A percentile compares a stretch with the other conserved stretches of the same genome.
Conservation (phyloP, 1,139 yeast species). For the Candida pseudoviswanathii region DNA sequence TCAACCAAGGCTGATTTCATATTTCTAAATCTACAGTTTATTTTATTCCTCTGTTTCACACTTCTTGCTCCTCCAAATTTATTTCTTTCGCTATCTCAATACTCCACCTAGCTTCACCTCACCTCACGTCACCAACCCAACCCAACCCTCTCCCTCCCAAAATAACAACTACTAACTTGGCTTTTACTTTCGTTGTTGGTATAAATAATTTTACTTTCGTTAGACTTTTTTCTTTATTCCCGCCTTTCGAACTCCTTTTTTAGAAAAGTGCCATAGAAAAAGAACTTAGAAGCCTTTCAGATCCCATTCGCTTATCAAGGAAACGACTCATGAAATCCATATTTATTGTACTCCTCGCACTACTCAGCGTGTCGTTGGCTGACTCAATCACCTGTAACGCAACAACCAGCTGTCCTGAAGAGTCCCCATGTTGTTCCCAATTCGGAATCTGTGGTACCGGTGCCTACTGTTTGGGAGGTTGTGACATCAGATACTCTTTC, state of each 20-base stretch:
- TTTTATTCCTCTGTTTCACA: background rate
- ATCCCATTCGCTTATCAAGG: no score
- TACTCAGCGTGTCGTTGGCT: slow-evolving; percentile 15
- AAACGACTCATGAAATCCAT: slow-evolving; percentile 8
- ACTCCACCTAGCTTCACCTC: background rate
- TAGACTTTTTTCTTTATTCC: no score
- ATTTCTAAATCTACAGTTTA: background rate
- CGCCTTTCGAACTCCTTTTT: no score
- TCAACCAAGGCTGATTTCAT: background rate
- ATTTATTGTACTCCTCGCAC: slow-evolving; percentile 11
- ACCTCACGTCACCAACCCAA: background rate
- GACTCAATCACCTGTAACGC: slow-evolving; percentile 45
- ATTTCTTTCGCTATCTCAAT: background rate
- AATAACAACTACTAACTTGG: no score
- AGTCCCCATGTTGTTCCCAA: slow-evolving; percentile 78
- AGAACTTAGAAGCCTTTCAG: no score
- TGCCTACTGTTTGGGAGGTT: slow-evolving; percentile 76
- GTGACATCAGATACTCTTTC: slow-evolving; percentile 70
- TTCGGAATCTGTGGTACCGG: slow-evolving; percentile 89
- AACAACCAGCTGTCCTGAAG: slow-evolving; percentile 63
- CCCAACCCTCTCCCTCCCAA: no score
- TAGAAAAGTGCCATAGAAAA: no score
- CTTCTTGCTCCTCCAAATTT: background rate
- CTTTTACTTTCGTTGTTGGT: no score
- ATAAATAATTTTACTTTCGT: no score